phyloP scores from a whole-genome alignment of 306 rosid species.

The Macrotyloma uniflorum region DNA sequence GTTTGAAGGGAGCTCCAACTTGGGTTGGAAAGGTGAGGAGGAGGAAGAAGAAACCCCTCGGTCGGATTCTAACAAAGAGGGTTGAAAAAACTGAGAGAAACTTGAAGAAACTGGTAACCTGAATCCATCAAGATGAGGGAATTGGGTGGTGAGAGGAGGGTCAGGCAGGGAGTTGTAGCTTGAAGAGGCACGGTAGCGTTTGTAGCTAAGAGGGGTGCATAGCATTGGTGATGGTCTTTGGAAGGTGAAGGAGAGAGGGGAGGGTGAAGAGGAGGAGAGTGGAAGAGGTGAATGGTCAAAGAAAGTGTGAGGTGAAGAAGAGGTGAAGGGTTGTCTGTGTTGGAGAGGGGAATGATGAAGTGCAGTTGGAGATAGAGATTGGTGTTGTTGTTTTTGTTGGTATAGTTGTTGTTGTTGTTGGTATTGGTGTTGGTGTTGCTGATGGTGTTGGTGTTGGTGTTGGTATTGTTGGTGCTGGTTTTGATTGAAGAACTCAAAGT shows the following conservation, averaged over 20 bases:
- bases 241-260: constrained; percentile 59
- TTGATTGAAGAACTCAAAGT: constrained; percentile 48
- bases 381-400: constrained; percentile 7
- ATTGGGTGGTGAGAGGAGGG: not conserved
- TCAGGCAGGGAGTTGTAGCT: constrained; percentile 10
- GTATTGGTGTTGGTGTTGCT: not conserved
- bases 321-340: constrained; percentile 4
- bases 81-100: constrained; percentile 42
- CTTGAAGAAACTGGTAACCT: constrained; percentile 53
- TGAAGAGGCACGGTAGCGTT: constrained; percentile 38
- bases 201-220: constrained; percentile 50
- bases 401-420: constrained; percentile 32
- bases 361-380: constrained; percentile 37
- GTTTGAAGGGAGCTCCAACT: constrained; percentile 74
- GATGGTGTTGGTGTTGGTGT: not conserved
- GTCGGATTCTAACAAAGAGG: constrained; percentile 50
- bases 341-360: constrained; percentile 51
- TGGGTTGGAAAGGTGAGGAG: constrained; percentile 34
- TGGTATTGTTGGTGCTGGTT: not conserved
- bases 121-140: constrained; percentile 45
- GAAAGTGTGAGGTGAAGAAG: constrained; percentile 38
- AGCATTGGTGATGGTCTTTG: constrained; percentile 66
- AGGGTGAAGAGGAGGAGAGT: constrained; percentile 33
- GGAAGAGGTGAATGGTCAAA: constrained; percentile 32
- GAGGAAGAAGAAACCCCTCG: constrained; percentile 28